phyloP scores from a whole-genome alignment of 352 stramenopile genomes.

The Thalassiosira ordinaria region DNA sequence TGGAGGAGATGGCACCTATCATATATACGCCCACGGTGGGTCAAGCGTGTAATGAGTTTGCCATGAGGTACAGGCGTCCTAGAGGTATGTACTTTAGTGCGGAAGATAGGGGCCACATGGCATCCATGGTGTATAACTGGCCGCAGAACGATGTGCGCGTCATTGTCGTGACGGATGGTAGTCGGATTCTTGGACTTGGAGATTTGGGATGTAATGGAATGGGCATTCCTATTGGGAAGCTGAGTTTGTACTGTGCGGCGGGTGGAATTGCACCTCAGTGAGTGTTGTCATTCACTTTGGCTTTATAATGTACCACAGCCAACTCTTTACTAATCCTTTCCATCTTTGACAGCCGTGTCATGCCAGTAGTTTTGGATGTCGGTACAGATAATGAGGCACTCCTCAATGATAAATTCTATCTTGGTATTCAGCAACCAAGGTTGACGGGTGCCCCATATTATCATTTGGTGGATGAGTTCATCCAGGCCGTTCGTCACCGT shows the following conservation, averaged over 20 bases:
- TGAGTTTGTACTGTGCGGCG: conserved; percentile 90
- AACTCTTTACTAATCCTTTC: too few relatives aligned
- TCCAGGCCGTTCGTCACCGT: conserved; percentile 91
- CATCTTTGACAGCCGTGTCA: too few relatives aligned
- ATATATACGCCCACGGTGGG: conserved; percentile 98
- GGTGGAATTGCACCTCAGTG: conserved; percentile 90
- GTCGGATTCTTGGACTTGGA: conserved; percentile 94
- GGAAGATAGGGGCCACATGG: conserved; percentile 90
- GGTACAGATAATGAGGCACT: conserved; percentile 94
- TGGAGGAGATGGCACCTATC: conserved; percentile 92
- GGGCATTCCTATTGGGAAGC: conserved; percentile 95
- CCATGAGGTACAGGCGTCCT: conserved; percentile 89
- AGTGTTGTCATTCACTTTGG: too few relatives aligned
- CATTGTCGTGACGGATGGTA: conserved; percentile 97
- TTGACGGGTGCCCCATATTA: conserved; percentile 91
- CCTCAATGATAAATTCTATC: conserved; percentile 92
- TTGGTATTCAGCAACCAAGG: conserved; percentile 92
- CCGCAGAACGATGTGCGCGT: conserved; percentile 94
- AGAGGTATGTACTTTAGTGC: conserved; percentile 95
- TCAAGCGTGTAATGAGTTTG: conserved; percentile 90
- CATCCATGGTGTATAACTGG: conserved; percentile 87
- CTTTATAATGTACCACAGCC: too few relatives aligned
- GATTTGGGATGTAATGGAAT: conserved; percentile 97
- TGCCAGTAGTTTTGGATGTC: conserved; percentile 94
- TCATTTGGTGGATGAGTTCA: conserved; percentile 96